A percentile compares a stretch with the other conserved stretches of the same genome.
Conservation (phyloP, 129 eudicot genomes). For the Flaveria sonorensis region DNA sequence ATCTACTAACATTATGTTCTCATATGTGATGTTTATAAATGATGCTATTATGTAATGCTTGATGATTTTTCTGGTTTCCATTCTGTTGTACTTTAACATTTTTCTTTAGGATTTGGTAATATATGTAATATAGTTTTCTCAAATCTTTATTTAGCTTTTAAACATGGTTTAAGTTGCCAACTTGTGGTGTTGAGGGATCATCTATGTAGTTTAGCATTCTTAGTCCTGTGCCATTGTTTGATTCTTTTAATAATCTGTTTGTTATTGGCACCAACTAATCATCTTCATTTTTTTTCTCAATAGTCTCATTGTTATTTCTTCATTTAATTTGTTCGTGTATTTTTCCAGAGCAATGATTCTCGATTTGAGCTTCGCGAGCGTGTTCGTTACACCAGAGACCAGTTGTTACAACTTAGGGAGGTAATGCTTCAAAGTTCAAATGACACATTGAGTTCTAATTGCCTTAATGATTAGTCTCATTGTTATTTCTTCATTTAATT, state of each 20-base stretch:
- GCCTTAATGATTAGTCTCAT: not conserved
- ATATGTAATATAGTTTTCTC: not conserved
- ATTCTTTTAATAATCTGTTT: not conserved
- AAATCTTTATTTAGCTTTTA: not conserved
- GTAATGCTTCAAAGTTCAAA: slow-evolving; percentile 39
- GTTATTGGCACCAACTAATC: not conserved
- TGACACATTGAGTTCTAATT: not conserved
- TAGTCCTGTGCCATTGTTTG: not conserved
- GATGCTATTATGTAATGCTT: not conserved
- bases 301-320: not conserved
- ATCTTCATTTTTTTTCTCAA: not conserved
- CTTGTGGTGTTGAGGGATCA: not conserved
- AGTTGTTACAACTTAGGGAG: slow-evolving; percentile 89
- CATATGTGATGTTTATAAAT: not conserved
- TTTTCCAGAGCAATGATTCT: slow-evolving; percentile 68
- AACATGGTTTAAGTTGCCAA: not conserved
- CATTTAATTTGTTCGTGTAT: slow-evolving; percentile 10
- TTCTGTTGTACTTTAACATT: not conserved
- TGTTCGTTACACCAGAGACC: slow-evolving; percentile 75
- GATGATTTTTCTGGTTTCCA: not conserved
- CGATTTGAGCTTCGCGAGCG: slow-evolving; percentile 87
- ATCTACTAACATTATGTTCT: slow-evolving; percentile 29
- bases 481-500: not conserved
- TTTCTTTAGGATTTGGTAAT: not conserved
- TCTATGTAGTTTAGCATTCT: not conserved